These are phyloP conservation scores for Cochlearia excelsa DNA, from an alignment of 345 rosid genomes.

Conservation along the genomic window DNA sequence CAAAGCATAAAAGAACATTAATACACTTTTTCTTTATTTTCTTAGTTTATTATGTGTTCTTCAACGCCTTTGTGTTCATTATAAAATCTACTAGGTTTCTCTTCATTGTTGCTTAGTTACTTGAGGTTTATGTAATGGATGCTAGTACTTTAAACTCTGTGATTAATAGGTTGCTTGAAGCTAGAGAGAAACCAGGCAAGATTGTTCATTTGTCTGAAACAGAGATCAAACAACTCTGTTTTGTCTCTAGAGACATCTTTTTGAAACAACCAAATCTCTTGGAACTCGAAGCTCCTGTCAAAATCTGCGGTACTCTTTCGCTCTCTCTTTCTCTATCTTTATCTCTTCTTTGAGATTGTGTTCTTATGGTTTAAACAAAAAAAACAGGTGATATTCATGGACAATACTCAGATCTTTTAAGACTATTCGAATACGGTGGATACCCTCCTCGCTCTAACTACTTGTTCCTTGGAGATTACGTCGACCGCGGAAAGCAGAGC, in stretches of 20 bases:
- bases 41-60: neutral
- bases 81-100: neutral
- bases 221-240: constrained; percentile 72
- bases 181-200: constrained; percentile 63
- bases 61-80: neutral
- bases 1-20: constrained; percentile 20
- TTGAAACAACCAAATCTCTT: constrained; percentile 71
- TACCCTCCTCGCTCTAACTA: constrained; percentile 79
- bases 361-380: constrained; percentile 13
- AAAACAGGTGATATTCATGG: constrained; percentile 84
- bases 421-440: constrained; percentile 79
- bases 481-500: constrained; percentile 89
- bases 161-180: constrained; percentile 63
- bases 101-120: constrained; percentile 11
- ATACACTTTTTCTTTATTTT: neutral
- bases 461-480: constrained; percentile 87
- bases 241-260: constrained; percentile 60
- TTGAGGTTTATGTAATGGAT: constrained; percentile 41
- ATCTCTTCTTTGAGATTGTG: constrained; percentile 10
- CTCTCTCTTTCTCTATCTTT: constrained; percentile 1
- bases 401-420: constrained; percentile 40
- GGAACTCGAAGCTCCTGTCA: constrained; percentile 79
- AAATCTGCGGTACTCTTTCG: constrained; percentile 62
- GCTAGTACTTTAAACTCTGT: constrained; percentile 52
- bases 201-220: constrained; percentile 63